phyloP scores from a whole-genome alignment of 108 stramenopile species.

The Nitzschia palea region DNA sequence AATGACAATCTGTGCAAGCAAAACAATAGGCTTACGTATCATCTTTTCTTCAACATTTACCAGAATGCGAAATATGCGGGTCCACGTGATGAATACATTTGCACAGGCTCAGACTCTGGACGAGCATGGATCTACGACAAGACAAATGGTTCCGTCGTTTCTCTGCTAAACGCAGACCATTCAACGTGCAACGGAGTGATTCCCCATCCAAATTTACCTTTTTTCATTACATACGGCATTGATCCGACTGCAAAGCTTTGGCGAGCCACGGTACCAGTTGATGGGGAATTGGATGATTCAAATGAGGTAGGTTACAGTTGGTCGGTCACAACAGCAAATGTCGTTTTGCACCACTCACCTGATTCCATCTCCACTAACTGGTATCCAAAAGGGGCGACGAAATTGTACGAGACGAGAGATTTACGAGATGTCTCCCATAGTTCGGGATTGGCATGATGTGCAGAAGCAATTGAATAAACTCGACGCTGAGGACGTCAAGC shows the following conservation, averaged over 20 bases:
- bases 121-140: slow-evolving; percentile 79
- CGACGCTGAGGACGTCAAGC: slow-evolving; percentile 20
- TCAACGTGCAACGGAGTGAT: slow-evolving; percentile 82
- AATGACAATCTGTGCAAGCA: not conserved
- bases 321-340: no score
- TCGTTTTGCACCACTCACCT: no score
- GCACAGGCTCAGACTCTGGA: slow-evolving; percentile 82
- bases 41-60: not conserved
- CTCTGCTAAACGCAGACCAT: slow-evolving; percentile 69
- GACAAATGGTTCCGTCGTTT: slow-evolving; percentile 62
- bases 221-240: slow-evolving; percentile 83
- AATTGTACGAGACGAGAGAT: slow-evolving; percentile 14
- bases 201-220: slow-evolving; percentile 74
- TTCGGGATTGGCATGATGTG: slow-evolving; percentile 42
- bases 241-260: slow-evolving; percentile 86
- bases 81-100: slow-evolving; percentile 82
- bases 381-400: slow-evolving; percentile 26
- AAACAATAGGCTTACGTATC: no score
- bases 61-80: slow-evolving; percentile 80
- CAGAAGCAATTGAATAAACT: slow-evolving; percentile 11
- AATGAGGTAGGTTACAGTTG: slow-evolving; percentile 29
- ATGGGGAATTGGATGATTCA: slow-evolving; percentile 68
- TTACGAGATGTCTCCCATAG: slow-evolving; percentile 59
- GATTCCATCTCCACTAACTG: no score
- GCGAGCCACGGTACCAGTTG: slow-evolving; percentile 77